A percentile compares a stretch with the other conserved stretches of the same genome.
Conservation (phyloP, 305 asterid species). For the Fraxinus paxiana region DNA sequence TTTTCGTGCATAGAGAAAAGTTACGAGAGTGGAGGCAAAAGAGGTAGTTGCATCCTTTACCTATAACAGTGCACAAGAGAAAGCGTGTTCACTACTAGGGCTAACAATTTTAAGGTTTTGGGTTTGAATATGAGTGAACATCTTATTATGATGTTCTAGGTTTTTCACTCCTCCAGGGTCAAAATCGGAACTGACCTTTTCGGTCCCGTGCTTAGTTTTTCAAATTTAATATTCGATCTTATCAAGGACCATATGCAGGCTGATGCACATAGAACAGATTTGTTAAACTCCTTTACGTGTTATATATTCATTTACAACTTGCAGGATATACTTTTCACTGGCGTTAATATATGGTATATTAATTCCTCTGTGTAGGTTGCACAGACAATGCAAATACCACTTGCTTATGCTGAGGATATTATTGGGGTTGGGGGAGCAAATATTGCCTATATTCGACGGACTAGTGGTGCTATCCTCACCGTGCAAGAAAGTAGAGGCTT, state of each 20-base stretch:
- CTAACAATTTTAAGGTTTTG: neutral
- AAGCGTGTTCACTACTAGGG: neutral
- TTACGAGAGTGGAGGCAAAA: neutral
- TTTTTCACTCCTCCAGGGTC: neutral
- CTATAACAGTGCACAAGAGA: neutral
- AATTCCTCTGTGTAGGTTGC: slow-evolving; percentile 44
- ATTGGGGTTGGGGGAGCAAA: slow-evolving; percentile 76
- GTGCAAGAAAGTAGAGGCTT: slow-evolving; percentile 72
- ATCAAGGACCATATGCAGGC: neutral
- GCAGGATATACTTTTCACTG: neutral
- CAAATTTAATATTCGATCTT: neutral
- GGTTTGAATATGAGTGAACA: neutral
- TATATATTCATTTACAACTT: neutral
- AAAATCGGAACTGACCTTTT: neutral
- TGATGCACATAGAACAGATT: neutral
- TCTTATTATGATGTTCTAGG: neutral
- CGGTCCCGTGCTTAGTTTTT: neutral
- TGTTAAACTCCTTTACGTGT: neutral
- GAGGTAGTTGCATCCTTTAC: neutral
- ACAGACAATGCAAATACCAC: slow-evolving; percentile 85
- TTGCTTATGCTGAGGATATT: slow-evolving; percentile 76
- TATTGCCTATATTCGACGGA: slow-evolving; percentile 73
- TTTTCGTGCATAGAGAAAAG: neutral
- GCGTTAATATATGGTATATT: neutral
- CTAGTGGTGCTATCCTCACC: slow-evolving; percentile 78